Evolutionary conservation across 306 rosid genomes (phyloP), one percentile per base, ranked within the genome.

Genomic region (Inga laurina): DNA sequence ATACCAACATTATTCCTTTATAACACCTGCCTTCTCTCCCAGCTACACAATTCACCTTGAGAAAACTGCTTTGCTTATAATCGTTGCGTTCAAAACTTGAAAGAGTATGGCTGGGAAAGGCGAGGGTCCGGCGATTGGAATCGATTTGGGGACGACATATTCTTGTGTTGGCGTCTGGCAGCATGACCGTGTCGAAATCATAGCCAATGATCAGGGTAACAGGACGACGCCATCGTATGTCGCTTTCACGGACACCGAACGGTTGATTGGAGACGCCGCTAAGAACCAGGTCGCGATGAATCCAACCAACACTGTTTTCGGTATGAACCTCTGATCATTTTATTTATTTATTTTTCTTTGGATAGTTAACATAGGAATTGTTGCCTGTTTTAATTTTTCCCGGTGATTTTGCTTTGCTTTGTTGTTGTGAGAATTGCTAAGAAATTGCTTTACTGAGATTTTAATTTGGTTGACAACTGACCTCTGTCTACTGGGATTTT

Each of bases 201-300:
- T 89, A 57, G 89, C 92, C 27, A 89, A 89, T 44, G 90, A 89
- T 44, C 92, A 87, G 37, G 92, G 90, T 52, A 89, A 89, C 80
- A 85, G 89, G 44, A 89, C 89, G 34, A 89, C 92, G 24, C 92
- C 92, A 6, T 89, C 92, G 32, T 89, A 87, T 8, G 90, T 89
- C 10, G 90, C 92, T 1, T 89, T 89, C 82, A 89, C 92, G 0
- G 92, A 89, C 27, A 83, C 90, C 2, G 89, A 89, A 51, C 86
- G 90, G 3, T 30, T 65, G 43, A 65, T 65, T 1, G 71, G 71
- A 5, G 71, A 65, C 15, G 89, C 92, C 0, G 92, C 92, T 2
- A 87, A 87, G 88, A 89, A 87, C 22, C 89, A 89, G 51, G 90
- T 87, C n/a, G 89, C 90, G 2, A 89, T 83, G 92, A 89, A 89